phyloP scores from a whole-genome alignment of 768 basidiomycete species.

The Calocybe cyanea region DNA sequence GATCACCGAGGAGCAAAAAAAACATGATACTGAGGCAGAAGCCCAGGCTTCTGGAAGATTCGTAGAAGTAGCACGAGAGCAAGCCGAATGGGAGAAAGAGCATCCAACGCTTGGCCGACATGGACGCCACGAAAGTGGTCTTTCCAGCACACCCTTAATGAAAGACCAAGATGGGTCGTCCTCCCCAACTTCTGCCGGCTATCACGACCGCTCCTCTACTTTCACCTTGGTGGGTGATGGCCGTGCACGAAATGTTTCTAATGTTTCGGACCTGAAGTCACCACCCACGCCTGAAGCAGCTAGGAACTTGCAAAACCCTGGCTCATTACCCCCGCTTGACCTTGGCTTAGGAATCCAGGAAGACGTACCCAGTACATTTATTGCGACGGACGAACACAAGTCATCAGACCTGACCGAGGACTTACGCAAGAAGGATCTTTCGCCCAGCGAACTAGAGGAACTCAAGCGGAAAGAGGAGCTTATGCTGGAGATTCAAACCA shows the following conservation, averaged over 20 bases:
- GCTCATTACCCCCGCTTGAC: slow-evolving; percentile 66
- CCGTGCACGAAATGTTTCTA: slow-evolving; percentile 60
- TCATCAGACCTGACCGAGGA: slow-evolving; percentile 11
- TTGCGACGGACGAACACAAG: slow-evolving; percentile 39
- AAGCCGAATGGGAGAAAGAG: slow-evolving; percentile 82
- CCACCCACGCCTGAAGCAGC: slow-evolving; percentile 55
- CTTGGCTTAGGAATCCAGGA: slow-evolving; percentile 72
- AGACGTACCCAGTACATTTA: slow-evolving; percentile 70
- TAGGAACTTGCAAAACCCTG: slow-evolving; percentile 46
- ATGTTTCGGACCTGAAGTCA: slow-evolving; percentile 70
- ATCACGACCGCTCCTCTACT: slow-evolving; percentile 36
- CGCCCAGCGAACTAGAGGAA: slow-evolving; percentile 49
- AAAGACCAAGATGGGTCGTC: slow-evolving; percentile 52
- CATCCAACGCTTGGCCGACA: slow-evolving; percentile 66
- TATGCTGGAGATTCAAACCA: slow-evolving; percentile 72
- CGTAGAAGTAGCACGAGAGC: slow-evolving; percentile 60
- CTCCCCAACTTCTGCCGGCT: slow-evolving; percentile 46
- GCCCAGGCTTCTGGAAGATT: slow-evolving; percentile 69
- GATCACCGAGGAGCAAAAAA: slow-evolving; percentile 70
- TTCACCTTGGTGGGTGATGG: slow-evolving; percentile 47
- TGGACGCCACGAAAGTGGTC: slow-evolving; percentile 57
- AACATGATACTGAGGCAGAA: slow-evolving; percentile 74
- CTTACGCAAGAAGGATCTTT: slow-evolving; percentile 29
- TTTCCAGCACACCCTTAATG: slow-evolving; percentile 63
- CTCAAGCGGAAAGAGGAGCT: slow-evolving; percentile 68